phyloP scores from a whole-genome alignment of 2,329 filamentous ascomycete genomes.

The Cladosporium sp. region DNA sequence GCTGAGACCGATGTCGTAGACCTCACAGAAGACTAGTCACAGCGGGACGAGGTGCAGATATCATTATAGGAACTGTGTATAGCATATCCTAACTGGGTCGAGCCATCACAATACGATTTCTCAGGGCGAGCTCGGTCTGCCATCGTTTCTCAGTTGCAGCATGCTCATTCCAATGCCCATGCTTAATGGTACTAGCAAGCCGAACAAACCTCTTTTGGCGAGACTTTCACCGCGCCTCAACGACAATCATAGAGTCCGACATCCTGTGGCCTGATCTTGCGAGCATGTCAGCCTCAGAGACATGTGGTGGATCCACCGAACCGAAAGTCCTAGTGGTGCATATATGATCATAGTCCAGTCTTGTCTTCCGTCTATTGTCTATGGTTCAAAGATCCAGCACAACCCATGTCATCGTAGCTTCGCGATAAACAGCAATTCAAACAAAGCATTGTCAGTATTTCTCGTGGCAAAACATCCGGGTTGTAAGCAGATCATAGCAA shows the following conservation, averaged over 20 bases:
- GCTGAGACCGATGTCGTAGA: background rate
- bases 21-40: background rate
- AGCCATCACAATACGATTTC: background rate
- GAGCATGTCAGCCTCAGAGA: background rate
- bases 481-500: too few relatives aligned
- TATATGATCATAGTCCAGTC: too few relatives aligned
- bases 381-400: too few relatives aligned
- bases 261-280: background rate
- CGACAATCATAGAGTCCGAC: background rate
- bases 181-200: background rate
- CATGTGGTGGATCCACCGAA: background rate
- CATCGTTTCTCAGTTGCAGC: background rate
- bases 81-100: background rate
- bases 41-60: too few relatives aligned
- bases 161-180: background rate
- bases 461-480: too few relatives aligned
- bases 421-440: too few relatives aligned
- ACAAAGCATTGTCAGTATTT: too few relatives aligned
- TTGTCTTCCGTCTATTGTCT: too few relatives aligned
- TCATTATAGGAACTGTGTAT: too few relatives aligned
- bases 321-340: background rate
- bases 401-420: too few relatives aligned
- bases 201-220: background rate
- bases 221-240: background rate
- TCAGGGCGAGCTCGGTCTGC: background rate